phyloP scores from a whole-genome alignment of 345 rosid species.

The Brassica cretica region DNA sequence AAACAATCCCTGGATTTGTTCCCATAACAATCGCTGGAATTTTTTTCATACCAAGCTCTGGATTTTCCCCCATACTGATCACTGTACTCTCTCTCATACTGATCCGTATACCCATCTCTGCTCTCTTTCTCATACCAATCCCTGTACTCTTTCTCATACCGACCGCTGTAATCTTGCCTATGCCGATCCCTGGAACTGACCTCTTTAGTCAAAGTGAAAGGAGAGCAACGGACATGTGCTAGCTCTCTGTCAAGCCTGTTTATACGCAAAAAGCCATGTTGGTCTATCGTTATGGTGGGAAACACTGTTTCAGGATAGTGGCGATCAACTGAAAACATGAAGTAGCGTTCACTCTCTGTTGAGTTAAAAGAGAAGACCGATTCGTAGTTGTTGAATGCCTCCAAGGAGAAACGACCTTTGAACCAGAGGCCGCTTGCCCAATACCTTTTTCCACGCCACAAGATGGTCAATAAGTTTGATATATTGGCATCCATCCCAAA shows the following conservation, averaged over 20 bases:
- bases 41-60: not conserved
- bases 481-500: not conserved
- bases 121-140: not conserved
- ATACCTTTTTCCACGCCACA: not conserved
- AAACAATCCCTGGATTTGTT: not conserved
- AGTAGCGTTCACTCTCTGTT: not conserved
- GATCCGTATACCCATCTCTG: not conserved
- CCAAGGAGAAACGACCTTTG: not conserved
- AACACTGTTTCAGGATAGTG: not conserved
- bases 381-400: not conserved
- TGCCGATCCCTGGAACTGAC: not conserved
- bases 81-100: not conserved
- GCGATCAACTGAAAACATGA: not conserved
- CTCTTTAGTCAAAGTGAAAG: not conserved
- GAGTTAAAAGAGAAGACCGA: not conserved
- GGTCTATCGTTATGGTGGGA: not conserved
- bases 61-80: not conserved
- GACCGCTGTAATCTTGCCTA: not conserved
- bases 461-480: not conserved
- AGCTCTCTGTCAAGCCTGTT: conserved; percentile 1
- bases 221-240: not conserved
- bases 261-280: not conserved
- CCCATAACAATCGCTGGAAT: not conserved
- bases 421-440: not conserved
- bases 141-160: not conserved